A percentile compares a stretch with the other conserved stretches of the same genome.
Conservation (phyloP, 2,329 filamentous ascomycete genomes). For the Stemphylium vesicarium region DNA sequence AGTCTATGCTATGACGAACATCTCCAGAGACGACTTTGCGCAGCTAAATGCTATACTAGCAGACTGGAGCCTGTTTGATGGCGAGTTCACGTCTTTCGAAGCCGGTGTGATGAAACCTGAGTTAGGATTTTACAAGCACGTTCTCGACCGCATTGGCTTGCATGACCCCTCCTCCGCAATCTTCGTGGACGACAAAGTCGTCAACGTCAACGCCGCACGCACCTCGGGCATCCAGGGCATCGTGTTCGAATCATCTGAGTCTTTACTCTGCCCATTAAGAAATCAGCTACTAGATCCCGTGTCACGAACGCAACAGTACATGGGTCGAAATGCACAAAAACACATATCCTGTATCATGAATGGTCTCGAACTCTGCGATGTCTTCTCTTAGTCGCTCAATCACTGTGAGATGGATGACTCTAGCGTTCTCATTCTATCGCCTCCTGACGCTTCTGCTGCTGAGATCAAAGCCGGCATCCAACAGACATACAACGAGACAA, state of each 20-base stretch:
- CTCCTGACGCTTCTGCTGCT: neutral
- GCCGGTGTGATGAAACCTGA: slow-evolving; percentile 48
- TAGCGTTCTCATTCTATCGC: slow-evolving; percentile 14
- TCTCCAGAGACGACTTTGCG: slow-evolving; percentile 35
- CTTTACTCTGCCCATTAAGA: slow-evolving; percentile 17
- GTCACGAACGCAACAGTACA: slow-evolving; percentile 23
- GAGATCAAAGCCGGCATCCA: slow-evolving; percentile 11
- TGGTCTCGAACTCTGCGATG: slow-evolving; percentile 31
- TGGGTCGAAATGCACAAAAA: slow-evolving; percentile 22
- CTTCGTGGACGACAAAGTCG: slow-evolving; percentile 40
- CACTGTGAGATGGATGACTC: slow-evolving; percentile 27
- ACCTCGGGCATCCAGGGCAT: slow-evolving; percentile 39
- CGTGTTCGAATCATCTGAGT: slow-evolving; percentile 22
- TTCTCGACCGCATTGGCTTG: slow-evolving; percentile 31
- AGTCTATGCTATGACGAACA: slow-evolving; percentile 45
- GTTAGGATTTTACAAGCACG: slow-evolving; percentile 40
- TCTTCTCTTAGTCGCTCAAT: slow-evolving; percentile 40
- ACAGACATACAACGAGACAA: slow-evolving; percentile 5
- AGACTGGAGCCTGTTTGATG: slow-evolving; percentile 46
- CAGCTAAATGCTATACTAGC: slow-evolving; percentile 23
- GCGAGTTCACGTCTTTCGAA: slow-evolving; percentile 43
- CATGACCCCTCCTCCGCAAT: slow-evolving; percentile 21
- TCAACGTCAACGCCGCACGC: slow-evolving; percentile 16
- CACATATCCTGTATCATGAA: slow-evolving; percentile 30
- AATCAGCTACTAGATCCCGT: slow-evolving; percentile 30